phyloP scores from a whole-genome alignment of 805 yeast genomes.

The Candida suzukii region DNA sequence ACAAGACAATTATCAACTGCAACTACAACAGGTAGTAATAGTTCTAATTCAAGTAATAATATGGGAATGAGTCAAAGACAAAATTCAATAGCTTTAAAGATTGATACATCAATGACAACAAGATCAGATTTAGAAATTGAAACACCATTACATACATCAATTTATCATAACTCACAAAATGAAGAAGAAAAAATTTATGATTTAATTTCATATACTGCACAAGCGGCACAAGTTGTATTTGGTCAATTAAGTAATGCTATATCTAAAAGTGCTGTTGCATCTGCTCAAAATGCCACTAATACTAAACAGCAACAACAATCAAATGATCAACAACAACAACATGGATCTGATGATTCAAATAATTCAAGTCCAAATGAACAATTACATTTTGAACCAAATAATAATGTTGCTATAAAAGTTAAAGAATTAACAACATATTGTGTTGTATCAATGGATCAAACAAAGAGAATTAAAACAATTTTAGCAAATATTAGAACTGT shows the following conservation, averaged over 20 bases:
- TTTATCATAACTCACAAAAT: conserved; percentile 7
- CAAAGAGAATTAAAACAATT: conserved; percentile 54
- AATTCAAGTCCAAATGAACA: neutral
- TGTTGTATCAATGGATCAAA: conserved; percentile 74
- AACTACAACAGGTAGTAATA: neutral
- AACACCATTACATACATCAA: conserved; percentile 4
- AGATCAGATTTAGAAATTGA: conserved; percentile 24
- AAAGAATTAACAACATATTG: conserved; percentile 75
- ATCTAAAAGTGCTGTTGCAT: conserved; percentile 52
- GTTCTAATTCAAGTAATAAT: too few relatives aligned
- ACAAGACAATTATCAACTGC: neutral
- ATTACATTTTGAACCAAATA: conserved; percentile 5
- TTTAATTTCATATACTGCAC: conserved; percentile 21
- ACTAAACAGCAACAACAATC: too few relatives aligned
- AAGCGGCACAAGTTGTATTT: conserved; percentile 68
- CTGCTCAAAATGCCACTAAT: conserved; percentile 36
- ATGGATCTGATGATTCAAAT: conserved; percentile 7
- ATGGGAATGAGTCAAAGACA: too few relatives aligned
- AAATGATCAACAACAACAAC: neutral
- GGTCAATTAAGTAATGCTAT: conserved; percentile 66
- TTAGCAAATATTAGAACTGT: conserved; percentile 40
- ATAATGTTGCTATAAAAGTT: conserved; percentile 50
- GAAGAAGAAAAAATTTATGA: conserved; percentile 24
- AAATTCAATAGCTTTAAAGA: conserved; percentile 16
- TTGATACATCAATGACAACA: conserved; percentile 14